These are phyloP conservation scores for Tuber microsphaerosporum DNA, from an alignment of 495 filamentous ascomycete species.

Conservation along the genomic window DNA sequence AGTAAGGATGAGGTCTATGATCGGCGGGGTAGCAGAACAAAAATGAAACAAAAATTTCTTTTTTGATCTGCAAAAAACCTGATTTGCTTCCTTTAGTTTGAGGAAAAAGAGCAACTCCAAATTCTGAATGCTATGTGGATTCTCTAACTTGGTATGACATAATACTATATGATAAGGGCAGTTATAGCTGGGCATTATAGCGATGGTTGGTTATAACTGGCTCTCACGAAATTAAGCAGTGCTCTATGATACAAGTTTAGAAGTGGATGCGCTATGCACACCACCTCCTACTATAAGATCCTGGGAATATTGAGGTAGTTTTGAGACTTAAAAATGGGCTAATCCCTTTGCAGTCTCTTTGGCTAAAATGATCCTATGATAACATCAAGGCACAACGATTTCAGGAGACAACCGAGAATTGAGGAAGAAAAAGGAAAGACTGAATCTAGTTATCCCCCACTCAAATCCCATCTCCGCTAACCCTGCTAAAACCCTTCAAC, in stretches of 20 bases:
- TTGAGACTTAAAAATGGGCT: not conserved
- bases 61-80: no score
- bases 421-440: not conserved
- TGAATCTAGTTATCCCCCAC: not conserved
- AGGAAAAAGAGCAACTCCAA: no score
- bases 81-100: no score
- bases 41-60: no score
- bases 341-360: not conserved
- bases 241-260: no score
- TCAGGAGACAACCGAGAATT: not conserved
- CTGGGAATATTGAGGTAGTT: not conserved
- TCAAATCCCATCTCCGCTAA: not conserved
- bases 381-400: not conserved
- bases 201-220: not conserved
- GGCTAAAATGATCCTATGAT: no score
- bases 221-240: not conserved
- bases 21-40: no score
- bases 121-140: no score
- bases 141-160: no score
- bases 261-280: not conserved
- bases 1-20: no score
- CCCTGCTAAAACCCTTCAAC: not conserved
- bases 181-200: not conserved
- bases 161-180: not conserved
- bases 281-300: not conserved